Conservation (phyloP, 2,329 filamentous ascomycete genomes). For the Metarhizium guizhouense region DNA sequence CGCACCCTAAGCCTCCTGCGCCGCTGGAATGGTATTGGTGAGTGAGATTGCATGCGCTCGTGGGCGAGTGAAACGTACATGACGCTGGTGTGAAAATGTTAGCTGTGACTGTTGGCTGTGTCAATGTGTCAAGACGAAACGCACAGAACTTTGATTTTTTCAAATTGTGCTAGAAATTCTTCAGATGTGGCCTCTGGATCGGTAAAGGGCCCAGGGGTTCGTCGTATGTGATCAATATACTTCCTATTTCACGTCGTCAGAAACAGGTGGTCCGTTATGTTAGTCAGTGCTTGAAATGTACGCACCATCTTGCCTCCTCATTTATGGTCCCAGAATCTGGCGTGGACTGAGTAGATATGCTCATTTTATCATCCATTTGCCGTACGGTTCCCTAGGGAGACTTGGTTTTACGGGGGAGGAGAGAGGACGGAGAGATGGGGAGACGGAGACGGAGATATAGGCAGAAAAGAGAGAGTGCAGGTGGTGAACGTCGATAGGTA, state of each 20-base stretch:
- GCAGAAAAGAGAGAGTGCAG: too few species aligned
- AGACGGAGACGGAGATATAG: not conserved
- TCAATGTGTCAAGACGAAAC: slow-evolving; percentile 20
- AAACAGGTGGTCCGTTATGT: not conserved
- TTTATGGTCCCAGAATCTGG: slow-evolving; percentile 6
- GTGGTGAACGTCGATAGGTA: too few species aligned
- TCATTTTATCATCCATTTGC: slow-evolving; percentile 14
- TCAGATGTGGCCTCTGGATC: slow-evolving; percentile 50
- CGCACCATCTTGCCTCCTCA: slow-evolving; percentile 27
- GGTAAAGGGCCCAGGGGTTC: slow-evolving; percentile 70
- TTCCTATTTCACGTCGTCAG: slow-evolving; percentile 44
- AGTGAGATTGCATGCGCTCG: slow-evolving; percentile 1
- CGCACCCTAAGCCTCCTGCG: slow-evolving; percentile 87
- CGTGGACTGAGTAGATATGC: slow-evolving; percentile 12
- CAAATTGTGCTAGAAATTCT: slow-evolving; percentile 47
- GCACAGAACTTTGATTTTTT: slow-evolving; percentile 67
- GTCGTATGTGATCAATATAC: slow-evolving; percentile 74
- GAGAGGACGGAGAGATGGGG: not conserved
- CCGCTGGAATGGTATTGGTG: slow-evolving; percentile 46
- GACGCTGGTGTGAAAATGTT: slow-evolving; percentile 28
- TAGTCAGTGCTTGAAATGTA: not conserved
- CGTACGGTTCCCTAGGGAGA: not conserved
- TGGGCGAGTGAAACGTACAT: slow-evolving; percentile 31
- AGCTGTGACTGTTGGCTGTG: not conserved
- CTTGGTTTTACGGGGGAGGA: not conserved